A percentile compares a stretch with the other conserved stretches of the same genome.
Evolutionary conservation across 495 filamentous ascomycete genomes (phyloP).

Genomic region (Evernia prunastri): DNA sequence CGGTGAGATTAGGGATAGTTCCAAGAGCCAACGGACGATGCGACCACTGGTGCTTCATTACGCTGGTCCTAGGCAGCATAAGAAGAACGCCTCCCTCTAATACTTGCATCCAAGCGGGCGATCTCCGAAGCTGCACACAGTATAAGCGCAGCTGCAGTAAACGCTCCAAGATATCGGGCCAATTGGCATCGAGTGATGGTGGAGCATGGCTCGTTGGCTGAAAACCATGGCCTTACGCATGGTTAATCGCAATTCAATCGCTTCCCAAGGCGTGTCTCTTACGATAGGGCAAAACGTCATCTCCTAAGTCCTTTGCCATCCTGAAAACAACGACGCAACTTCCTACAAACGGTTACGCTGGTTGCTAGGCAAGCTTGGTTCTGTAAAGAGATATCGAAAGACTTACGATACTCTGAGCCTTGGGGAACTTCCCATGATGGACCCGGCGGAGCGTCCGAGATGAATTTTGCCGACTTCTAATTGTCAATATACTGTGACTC

Average conservation of each 20-base stretch:
- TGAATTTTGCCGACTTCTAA: background rate
- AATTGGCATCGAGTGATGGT: background rate
- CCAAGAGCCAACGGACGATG: background rate
- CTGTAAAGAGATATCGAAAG: no score
- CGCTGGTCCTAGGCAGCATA: background rate
- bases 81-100: background rate
- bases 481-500: background rate
- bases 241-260: background rate
- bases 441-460: background rate
- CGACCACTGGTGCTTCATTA: constrained; percentile 7
- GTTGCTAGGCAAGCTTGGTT: background rate
- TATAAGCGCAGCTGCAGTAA: background rate
- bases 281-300: constrained; percentile 1
- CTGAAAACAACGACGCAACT: constrained; percentile 4
- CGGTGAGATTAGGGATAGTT: background rate
- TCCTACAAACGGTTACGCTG: background rate
- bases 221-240: background rate
- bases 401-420: background rate
- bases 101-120: background rate
- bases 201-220: background rate
- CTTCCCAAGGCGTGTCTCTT: background rate
- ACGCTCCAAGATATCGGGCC: background rate
- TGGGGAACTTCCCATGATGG: constrained; percentile 7
- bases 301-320: constrained; percentile 2
- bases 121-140: background rate